phyloP scores from a whole-genome alignment of 2,329 filamentous ascomycete genomes.

The Scolecobasidium constrictum region DNA sequence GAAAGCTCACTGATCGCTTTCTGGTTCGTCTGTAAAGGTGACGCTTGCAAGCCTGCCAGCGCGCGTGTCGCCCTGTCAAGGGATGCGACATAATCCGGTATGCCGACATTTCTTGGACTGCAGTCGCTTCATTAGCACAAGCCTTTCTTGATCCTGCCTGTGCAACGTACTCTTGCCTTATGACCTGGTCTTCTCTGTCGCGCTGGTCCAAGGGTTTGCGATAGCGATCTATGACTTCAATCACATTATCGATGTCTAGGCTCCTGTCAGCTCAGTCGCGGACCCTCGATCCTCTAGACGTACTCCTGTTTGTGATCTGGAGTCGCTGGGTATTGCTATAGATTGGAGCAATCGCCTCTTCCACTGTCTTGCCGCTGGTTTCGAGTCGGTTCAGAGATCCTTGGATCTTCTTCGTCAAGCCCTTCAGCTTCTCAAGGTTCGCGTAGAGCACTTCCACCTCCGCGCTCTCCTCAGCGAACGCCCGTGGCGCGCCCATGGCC shows the following conservation, averaged over 20 bases:
- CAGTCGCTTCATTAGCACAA: slow-evolving; percentile 11
- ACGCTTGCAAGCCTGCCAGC: slow-evolving; percentile 71
- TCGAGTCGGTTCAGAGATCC: slow-evolving; percentile 76
- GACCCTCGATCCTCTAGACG: too few relatives aligned
- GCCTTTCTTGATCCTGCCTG: slow-evolving; percentile 12
- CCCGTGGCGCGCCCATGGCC: slow-evolving; percentile 15
- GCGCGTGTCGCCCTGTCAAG: slow-evolving; percentile 81
- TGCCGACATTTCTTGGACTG: slow-evolving; percentile 67
- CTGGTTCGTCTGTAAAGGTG: slow-evolving; percentile 88
- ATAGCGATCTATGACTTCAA: slow-evolving; percentile 77
- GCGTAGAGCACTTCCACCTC: slow-evolving; percentile 57
- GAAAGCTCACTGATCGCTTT: slow-evolving; percentile 74
- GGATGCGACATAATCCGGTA: slow-evolving; percentile 77
- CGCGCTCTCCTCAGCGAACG: slow-evolving; percentile 54
- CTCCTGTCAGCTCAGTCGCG: slow-evolving; percentile 4
- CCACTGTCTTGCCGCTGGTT: slow-evolving; percentile 78
- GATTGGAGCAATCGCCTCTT: slow-evolving; percentile 84
- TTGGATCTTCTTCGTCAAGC: slow-evolving; percentile 92
- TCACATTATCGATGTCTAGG: slow-evolving; percentile 72
- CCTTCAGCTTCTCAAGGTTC: slow-evolving; percentile 80
- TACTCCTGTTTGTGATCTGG: slow-evolving; percentile 75
- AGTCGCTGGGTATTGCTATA: slow-evolving; percentile 85
- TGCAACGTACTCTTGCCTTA: slow-evolving; percentile 58
- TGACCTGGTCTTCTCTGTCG: slow-evolving; percentile 82
- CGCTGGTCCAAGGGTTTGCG: slow-evolving; percentile 88